phyloP scores from a whole-genome alignment of 2,329 filamentous ascomycete genomes.

The Amesomyces nigricolor region DNA sequence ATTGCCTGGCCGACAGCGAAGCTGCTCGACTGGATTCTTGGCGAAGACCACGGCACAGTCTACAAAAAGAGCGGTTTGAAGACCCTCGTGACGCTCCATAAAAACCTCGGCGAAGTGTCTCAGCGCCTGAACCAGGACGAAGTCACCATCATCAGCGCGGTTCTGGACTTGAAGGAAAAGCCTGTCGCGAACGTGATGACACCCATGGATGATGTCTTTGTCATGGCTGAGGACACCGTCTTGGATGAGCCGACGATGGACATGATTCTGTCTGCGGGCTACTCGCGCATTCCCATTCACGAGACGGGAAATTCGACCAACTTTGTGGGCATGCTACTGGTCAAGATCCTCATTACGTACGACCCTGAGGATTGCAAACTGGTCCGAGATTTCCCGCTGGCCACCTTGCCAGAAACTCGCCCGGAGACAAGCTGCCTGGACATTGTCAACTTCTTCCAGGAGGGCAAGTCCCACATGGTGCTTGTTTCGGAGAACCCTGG shows the following conservation, averaged over 20 bases:
- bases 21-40: slow-evolving; percentile 85
- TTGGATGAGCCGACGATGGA: slow-evolving; percentile 94
- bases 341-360: slow-evolving; percentile 98
- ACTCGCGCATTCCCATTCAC: slow-evolving; percentile 93
- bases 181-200: slow-evolving; percentile 96
- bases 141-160: slow-evolving; percentile 96
- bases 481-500: slow-evolving; percentile 85
- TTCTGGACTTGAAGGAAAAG: slow-evolving; percentile 94
- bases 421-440: slow-evolving; percentile 95
- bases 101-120: slow-evolving; percentile 77
- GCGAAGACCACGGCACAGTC: slow-evolving; percentile 89
- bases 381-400: slow-evolving; percentile 85
- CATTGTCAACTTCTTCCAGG: slow-evolving; percentile 99
- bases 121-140: slow-evolving; percentile 95
- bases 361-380: slow-evolving; percentile 87
- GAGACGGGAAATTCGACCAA: slow-evolving; percentile 76
- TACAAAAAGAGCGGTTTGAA: slow-evolving; percentile 99
- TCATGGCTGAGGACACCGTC: slow-evolving; percentile 90
- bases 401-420: slow-evolving; percentile 88
- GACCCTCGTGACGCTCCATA: slow-evolving; percentile 90
- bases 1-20: slow-evolving; percentile 94
- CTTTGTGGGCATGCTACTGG: slow-evolving; percentile 94
- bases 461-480: slow-evolving; percentile 98
- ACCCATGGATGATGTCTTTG: slow-evolving; percentile 95
- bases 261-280: slow-evolving; percentile 84